Conservation (phyloP, 345 rosid genomes). For the Limnanthes douglasii region DNA sequence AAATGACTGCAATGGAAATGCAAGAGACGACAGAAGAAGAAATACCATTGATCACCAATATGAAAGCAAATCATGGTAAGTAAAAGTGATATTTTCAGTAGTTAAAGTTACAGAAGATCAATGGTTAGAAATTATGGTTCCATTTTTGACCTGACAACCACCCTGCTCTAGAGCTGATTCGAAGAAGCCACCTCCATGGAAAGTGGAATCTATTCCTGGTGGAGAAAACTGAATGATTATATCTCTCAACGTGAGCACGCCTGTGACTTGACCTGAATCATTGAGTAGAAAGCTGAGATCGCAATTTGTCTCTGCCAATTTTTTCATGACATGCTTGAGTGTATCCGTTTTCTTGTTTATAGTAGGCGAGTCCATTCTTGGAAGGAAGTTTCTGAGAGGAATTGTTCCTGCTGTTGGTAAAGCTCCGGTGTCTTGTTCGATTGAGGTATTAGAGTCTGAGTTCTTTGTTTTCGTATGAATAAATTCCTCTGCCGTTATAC, state of each 20-base stretch:
- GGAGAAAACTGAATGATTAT: constrained; percentile 26
- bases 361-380: constrained; percentile 23
- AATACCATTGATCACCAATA: not conserved
- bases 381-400: constrained; percentile 11
- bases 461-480: constrained; percentile 11
- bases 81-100: too few relatives aligned
- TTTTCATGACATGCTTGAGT: constrained; percentile 29
- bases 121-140: constrained; percentile 15
- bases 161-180: constrained; percentile 22
- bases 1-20: not conserved
- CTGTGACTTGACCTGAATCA: constrained; percentile 5
- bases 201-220: constrained; percentile 15
- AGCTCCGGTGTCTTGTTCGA: constrained; percentile 11
- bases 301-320: constrained; percentile 14
- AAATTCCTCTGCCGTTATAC: constrained; percentile 9
- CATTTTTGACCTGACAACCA: constrained; percentile 18
- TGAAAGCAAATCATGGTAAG: not conserved
- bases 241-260: constrained; percentile 15
- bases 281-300: constrained; percentile 14
- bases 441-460: constrained; percentile 6
- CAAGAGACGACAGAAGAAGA: too few relatives aligned
- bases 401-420: constrained; percentile 18
- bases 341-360: constrained; percentile 14
- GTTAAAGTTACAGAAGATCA: too few relatives aligned
- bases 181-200: constrained; percentile 25